These are phyloP conservation scores for Aspergillus indologenus DNA, from an alignment of 495 filamentous ascomycete species.

Conservation along the genomic window DNA sequence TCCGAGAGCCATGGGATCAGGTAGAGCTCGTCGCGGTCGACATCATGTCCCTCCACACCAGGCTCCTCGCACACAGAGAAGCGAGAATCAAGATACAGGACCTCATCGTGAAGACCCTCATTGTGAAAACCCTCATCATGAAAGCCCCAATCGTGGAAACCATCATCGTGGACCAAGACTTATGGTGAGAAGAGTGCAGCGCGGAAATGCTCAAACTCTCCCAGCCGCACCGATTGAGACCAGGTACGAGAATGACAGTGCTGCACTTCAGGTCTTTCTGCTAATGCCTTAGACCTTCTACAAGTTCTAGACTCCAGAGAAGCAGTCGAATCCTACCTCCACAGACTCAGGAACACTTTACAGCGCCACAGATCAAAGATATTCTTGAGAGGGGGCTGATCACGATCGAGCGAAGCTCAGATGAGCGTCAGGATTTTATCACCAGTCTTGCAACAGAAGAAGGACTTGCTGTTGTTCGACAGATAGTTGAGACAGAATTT, in stretches of 20 bases:
- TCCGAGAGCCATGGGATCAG: neutral
- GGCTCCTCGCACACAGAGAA: too few species aligned
- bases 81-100: neutral
- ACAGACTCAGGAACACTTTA: neutral
- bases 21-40: neutral
- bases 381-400: neutral
- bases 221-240: neutral
- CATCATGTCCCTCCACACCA: neutral
- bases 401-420: neutral
- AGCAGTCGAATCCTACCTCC: neutral
- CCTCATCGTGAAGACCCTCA: neutral
- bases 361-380: neutral
- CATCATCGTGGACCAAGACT: neutral
- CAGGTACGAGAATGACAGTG: neutral
- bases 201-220: neutral
- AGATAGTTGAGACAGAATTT: conserved; percentile 12
- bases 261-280: neutral
- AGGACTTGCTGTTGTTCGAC: conserved; percentile 8
- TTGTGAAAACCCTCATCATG: neutral
- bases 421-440: neutral
- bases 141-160: neutral
- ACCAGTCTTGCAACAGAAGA: conserved; percentile 6
- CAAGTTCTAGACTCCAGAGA: neutral
- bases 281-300: neutral
- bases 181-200: neutral